Conservation (phyloP, 441 rosid genomes). For the Jatropha multifida region DNA sequence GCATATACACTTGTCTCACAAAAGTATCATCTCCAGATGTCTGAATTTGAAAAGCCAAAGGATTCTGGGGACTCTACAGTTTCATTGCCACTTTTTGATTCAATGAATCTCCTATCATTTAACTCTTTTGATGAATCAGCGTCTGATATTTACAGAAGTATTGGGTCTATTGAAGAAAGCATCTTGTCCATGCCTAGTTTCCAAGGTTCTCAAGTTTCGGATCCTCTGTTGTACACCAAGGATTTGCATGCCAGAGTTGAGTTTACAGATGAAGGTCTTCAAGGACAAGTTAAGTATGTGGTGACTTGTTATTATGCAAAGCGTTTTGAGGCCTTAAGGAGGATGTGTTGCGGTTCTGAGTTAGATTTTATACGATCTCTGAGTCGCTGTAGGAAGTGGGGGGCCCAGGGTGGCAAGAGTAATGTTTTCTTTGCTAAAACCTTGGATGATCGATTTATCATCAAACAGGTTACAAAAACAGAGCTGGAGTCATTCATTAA, state of each 20-base stretch:
- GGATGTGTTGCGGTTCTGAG: slow-evolving; percentile 78
- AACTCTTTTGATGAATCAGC: slow-evolving; percentile 58
- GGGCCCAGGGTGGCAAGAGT: slow-evolving; percentile 99
- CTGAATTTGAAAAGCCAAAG: slow-evolving; percentile 60
- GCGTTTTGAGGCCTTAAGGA: slow-evolving; percentile 79
- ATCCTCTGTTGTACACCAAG: slow-evolving; percentile 59
- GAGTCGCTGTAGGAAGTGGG: slow-evolving; percentile 97
- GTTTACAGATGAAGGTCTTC: slow-evolving; percentile 67
- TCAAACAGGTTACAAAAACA: slow-evolving; percentile 95
- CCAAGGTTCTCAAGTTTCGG: slow-evolving; percentile 55
- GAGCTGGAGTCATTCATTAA: slow-evolving; percentile 91
- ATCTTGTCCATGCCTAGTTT: slow-evolving; percentile 41
- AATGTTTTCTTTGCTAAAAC: slow-evolving; percentile 97
- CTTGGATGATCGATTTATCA: slow-evolving; percentile 87
- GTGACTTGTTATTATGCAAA: slow-evolving; percentile 87
- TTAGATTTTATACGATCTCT: slow-evolving; percentile 81
- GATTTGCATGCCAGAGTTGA: slow-evolving; percentile 69
- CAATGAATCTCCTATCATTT: slow-evolving; percentile 49
- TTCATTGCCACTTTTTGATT: slow-evolving; percentile 49
- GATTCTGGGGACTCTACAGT: slow-evolving; percentile 40
- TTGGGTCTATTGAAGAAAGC: slow-evolving; percentile 60
- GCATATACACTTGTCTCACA: slow-evolving; percentile 74
- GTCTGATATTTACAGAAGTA: slow-evolving; percentile 56
- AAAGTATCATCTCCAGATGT: slow-evolving; percentile 58
- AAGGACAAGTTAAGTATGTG: slow-evolving; percentile 68